Conservation (phyloP, 768 basidiomycete genomes). For the Nidularia pulvinata region DNA sequence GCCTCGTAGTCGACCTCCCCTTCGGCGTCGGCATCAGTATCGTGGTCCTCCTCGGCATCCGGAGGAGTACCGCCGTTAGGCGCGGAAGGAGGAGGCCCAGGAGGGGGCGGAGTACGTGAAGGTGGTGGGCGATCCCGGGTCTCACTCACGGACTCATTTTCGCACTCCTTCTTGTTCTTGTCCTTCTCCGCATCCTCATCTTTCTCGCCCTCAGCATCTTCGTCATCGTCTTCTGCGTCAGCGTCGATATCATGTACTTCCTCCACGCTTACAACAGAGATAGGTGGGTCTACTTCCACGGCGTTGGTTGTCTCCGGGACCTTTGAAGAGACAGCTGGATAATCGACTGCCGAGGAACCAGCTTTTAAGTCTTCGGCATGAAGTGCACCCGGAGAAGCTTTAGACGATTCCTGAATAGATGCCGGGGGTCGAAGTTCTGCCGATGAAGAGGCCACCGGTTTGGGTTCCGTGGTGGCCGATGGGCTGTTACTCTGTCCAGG, state of each 20-base stretch:
- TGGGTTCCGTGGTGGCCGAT: too few relatives aligned
- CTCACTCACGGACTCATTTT: constrained; percentile 2
- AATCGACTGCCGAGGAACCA: too few relatives aligned
- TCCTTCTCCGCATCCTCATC: constrained; percentile 12
- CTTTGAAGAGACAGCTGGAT: too few relatives aligned
- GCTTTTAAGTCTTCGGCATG: too few relatives aligned
- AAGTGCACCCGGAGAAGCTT: too few relatives aligned
- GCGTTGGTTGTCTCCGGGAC: too few relatives aligned
- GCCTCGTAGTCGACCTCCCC: constrained; percentile 24
- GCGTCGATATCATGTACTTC: constrained; percentile 4
- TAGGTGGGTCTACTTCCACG: neutral
- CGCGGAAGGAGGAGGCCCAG: constrained; percentile 10
- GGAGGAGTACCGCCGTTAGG: constrained; percentile 1
- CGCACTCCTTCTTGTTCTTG: constrained; percentile 8
- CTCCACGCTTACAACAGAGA: neutral
- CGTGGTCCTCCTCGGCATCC: constrained; percentile 9
- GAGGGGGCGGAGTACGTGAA: constrained; percentile 15
- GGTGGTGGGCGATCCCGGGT: constrained; percentile 6
- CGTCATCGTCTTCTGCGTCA: constrained; percentile 9
- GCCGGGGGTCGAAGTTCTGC: too few relatives aligned
- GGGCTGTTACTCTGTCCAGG: too few relatives aligned
- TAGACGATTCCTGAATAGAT: too few relatives aligned
- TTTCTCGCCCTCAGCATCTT: constrained; percentile 15
- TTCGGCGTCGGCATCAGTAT: constrained; percentile 25
- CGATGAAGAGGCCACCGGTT: too few relatives aligned